Conservation (phyloP, 2,329 filamentous ascomycete genomes). For the Rutstroemia sp. region DNA sequence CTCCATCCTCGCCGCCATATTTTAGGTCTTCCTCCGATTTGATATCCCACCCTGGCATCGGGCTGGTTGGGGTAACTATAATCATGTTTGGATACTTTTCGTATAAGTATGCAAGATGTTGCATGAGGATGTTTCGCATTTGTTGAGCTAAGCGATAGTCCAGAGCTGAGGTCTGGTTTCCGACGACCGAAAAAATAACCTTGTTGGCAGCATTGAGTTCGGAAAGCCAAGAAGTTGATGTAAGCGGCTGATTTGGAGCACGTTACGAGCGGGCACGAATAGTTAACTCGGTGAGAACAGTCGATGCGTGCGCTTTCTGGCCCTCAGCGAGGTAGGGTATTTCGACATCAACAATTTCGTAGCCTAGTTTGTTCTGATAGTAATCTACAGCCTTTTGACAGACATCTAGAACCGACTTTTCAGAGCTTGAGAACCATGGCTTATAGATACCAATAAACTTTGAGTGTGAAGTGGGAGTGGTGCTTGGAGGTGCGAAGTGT, state of each 20-base stretch:
- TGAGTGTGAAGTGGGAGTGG: slow-evolving; percentile 37
- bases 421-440: slow-evolving; percentile 62
- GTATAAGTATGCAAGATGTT: slow-evolving; percentile 66
- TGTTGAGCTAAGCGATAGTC: slow-evolving; percentile 70
- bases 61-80: slow-evolving; percentile 70
- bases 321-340: slow-evolving; percentile 61
- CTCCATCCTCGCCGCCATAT: slow-evolving; percentile 68
- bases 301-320: slow-evolving; percentile 68
- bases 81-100: slow-evolving; percentile 64
- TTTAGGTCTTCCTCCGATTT: slow-evolving; percentile 51
- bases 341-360: slow-evolving; percentile 48
- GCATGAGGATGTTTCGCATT: slow-evolving; percentile 69
- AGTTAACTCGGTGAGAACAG: slow-evolving; percentile 67
- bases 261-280: slow-evolving; percentile 32
- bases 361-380: slow-evolving; percentile 42
- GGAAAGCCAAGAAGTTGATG: slow-evolving; percentile 37
- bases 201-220: slow-evolving; percentile 60
- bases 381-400: slow-evolving; percentile 57
- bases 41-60: slow-evolving; percentile 63
- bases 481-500: slow-evolving; percentile 48
- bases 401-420: slow-evolving; percentile 50
- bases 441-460: slow-evolving; percentile 63
- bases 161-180: slow-evolving; percentile 49
- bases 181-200: slow-evolving; percentile 58
- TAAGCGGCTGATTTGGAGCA: neutral